A percentile compares a stretch with the other conserved stretches of the same genome.
These are phyloP conservation scores for Coelastrella sp. DNA, from an alignment of 139 green algal species.

Conservation along the genomic window DNA sequence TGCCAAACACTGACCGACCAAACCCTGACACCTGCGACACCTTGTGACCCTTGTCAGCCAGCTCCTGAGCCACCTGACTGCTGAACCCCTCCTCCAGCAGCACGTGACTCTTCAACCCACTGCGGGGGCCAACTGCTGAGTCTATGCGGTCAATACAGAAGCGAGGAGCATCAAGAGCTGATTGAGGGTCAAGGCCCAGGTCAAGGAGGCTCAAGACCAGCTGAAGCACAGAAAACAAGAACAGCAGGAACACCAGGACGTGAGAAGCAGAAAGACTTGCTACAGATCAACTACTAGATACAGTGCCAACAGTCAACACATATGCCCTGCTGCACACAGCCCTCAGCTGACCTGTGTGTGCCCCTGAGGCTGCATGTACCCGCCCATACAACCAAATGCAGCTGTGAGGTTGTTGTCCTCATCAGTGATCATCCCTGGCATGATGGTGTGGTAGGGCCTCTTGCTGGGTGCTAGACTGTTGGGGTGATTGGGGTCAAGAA, in stretches of 20 bases:
- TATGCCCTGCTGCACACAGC: background rate
- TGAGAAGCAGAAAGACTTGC: too few species aligned
- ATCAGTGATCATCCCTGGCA: constrained; percentile 64
- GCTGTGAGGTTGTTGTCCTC: constrained; percentile 36
- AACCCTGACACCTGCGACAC: constrained; percentile 21
- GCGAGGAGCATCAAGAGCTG: constrained; percentile 73
- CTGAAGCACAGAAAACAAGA: background rate
- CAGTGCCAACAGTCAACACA: background rate
- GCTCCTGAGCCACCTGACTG: constrained; percentile 12
- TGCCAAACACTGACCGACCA: constrained; percentile 64
- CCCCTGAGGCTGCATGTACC: constrained; percentile 83
- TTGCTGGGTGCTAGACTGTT: constrained; percentile 71
- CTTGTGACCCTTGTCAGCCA: constrained; percentile 59
- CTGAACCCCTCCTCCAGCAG: constrained; percentile 54
- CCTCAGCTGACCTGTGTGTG: constrained; percentile 61
- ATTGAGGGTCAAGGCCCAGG: constrained; percentile 75
- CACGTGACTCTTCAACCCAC: constrained; percentile 55
- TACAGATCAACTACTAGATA: too few species aligned
- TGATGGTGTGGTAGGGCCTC: constrained; percentile 80
- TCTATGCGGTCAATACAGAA: constrained; percentile 71
- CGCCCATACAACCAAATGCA: constrained; percentile 68
- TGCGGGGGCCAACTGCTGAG: constrained; percentile 53
- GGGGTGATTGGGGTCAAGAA: constrained; percentile 59
- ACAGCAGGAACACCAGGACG: background rate
- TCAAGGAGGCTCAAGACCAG: constrained; percentile 65